Base-by-base conservation (phyloP, 441 rosid species). In the Syzygium malaccense region DNA sequence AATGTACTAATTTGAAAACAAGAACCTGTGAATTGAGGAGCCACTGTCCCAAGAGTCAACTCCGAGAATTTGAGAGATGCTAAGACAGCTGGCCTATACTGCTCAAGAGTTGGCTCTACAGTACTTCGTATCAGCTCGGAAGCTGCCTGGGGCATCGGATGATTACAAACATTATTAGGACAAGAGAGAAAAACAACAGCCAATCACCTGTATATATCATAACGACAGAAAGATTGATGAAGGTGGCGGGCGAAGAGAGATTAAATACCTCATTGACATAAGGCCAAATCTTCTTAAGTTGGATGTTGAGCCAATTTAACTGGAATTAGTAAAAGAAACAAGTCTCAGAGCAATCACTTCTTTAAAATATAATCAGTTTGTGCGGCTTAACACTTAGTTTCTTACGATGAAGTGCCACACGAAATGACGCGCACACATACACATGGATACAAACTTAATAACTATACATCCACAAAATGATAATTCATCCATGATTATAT, bases 11-110 rank as follows among this genome's bases (percentile, higher is more conserved):
- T 23, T 48, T 30, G 45, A 84, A 33, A 20, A 88, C 91, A 86
- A 89, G 88, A 64, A 97, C 99, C 99, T 95, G 98, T 98, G 89
- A 98, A 97, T 87, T 96, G 99, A 56, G 99, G 99, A 87, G 99
- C 99, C 85, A 97, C 95, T 12, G 99, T 96, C 18, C 99, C 99
- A 58, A 98, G 99, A 84, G 98, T 98, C 56, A 97, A 90, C 90
- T 93, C 93, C 33, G 97, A 96, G 93, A 97, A 98, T 88, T 92
- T 96, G 90, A 98, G 94, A 92, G 99, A 98, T 49, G 96, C 93
- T 89, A 97, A 87, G 91, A 97, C 89, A 58, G 92, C 58, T 58
- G 99, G 99, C 88, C 95, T 96, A 87, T 98, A 97, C 89, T 96
- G 96, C 90, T 97, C 99, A 51, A 97, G 97, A 92, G 93, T 92